phyloP scores from a whole-genome alignment of 257 asterid genomes.

The Fraxinus excelsior region DNA sequence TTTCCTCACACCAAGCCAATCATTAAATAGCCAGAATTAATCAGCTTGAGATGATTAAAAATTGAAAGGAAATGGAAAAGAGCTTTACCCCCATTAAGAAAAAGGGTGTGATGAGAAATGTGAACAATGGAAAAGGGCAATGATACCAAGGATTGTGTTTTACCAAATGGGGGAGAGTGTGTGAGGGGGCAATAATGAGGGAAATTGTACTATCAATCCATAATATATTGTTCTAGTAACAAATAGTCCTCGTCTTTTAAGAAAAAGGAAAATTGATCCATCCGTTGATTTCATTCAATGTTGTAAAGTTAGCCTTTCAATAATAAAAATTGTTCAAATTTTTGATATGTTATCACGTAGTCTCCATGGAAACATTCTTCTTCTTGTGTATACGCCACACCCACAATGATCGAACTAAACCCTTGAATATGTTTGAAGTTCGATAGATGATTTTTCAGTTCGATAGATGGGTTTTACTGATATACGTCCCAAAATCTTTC shows the following conservation, averaged over 20 bases:
- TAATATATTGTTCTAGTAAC: not conserved
- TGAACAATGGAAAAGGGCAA: not conserved
- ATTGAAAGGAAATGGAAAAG: not conserved
- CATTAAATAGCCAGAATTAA: not conserved
- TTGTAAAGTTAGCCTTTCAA: not conserved
- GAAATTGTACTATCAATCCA: not conserved
- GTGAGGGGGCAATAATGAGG: not conserved
- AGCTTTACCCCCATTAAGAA: not conserved
- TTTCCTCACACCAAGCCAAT: not conserved
- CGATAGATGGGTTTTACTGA: not conserved
- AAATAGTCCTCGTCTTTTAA: not conserved
- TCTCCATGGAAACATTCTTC: too few relatives aligned
- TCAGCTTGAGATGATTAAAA: not conserved
- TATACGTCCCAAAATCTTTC: too few relatives aligned
- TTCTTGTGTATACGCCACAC: too few relatives aligned
- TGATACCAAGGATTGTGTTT: conserved; percentile 21
- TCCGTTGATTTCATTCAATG: too few relatives aligned
- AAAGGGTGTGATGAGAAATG: not conserved
- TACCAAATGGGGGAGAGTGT: conserved; percentile 45
- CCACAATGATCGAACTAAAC: not conserved
- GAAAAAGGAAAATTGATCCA: not conserved
- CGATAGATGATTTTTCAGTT: too few relatives aligned
- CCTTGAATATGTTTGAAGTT: not conserved
- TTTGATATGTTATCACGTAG: too few relatives aligned
- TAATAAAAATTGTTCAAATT: too few relatives aligned